phyloP scores from a whole-genome alignment of 306 rosid species.

The Cicer chorassanicum region DNA sequence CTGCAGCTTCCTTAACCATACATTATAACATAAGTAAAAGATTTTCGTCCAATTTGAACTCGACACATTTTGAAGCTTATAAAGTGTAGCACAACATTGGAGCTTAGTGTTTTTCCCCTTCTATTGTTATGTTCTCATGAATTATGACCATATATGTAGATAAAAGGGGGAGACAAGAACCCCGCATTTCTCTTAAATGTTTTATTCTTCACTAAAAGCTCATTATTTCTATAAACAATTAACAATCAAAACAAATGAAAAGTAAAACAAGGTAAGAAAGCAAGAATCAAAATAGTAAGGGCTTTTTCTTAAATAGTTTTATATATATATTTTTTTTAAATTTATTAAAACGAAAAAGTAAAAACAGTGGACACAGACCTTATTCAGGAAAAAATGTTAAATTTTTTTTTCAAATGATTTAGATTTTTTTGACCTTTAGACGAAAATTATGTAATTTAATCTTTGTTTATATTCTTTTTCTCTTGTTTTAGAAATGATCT shows the following conservation, averaged over 20 bases:
- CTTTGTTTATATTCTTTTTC: too few relatives aligned
- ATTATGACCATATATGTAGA: background rate
- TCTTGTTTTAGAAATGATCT: too few relatives aligned
- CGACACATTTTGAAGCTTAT: conserved; percentile 30
- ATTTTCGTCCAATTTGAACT: conserved; percentile 8
- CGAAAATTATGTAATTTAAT: too few relatives aligned
- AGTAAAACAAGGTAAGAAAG: too few relatives aligned
- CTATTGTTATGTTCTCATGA: background rate
- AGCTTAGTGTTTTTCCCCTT: background rate
- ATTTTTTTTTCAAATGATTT: too few relatives aligned
- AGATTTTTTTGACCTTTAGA: too few relatives aligned
- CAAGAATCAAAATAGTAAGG: too few relatives aligned
- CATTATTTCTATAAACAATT: background rate
- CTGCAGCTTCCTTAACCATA: background rate
- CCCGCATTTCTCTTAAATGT: background rate
- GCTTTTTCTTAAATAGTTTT: too few relatives aligned
- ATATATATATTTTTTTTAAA: too few relatives aligned
- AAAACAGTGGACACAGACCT: too few relatives aligned
- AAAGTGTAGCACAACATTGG: background rate
- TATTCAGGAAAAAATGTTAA: too few relatives aligned
- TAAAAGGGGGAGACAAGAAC: conserved; percentile 3
- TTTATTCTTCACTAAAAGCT: background rate
- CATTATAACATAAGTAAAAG: background rate
- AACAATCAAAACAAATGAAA: background rate
- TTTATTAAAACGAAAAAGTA: too few relatives aligned